A percentile compares a stretch with the other conserved stretches of the same genome.
phyloP scores from a whole-genome alignment of 306 rosid genomes.

The Medicago lupulina region DNA sequence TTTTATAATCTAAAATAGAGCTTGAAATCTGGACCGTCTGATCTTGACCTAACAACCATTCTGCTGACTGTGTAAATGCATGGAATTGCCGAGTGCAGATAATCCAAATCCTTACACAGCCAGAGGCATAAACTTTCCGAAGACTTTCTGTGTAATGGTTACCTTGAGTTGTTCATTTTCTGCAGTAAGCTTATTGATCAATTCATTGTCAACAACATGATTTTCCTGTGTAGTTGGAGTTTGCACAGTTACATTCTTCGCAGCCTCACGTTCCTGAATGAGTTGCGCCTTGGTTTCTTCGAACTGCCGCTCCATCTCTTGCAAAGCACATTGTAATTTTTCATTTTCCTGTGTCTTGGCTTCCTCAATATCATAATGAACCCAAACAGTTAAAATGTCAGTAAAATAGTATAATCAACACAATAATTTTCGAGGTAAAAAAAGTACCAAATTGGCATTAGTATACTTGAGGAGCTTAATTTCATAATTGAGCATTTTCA shows the following conservation, averaged over 20 bases:
- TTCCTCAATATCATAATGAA: slow-evolving; percentile 64
- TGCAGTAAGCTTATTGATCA: slow-evolving; percentile 37
- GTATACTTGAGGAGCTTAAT: background rate
- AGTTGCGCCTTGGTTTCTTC: slow-evolving; percentile 54
- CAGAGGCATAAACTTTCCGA: background rate
- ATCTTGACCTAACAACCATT: background rate
- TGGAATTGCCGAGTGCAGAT: background rate
- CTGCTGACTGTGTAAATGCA: background rate
- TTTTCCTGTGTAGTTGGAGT: slow-evolving; percentile 48
- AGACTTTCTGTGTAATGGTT: slow-evolving; percentile 2
- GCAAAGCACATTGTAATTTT: slow-evolving; percentile 68
- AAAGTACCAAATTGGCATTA: background rate
- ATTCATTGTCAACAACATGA: slow-evolving; percentile 41
- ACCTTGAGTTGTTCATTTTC: slow-evolving; percentile 51
- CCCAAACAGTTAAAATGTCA: slow-evolving; percentile 42
- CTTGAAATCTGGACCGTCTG: no score
- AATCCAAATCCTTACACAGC: background rate
- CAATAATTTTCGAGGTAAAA: background rate
- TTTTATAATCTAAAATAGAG: no score
- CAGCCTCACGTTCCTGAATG: slow-evolving; percentile 63
- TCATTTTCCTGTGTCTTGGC: slow-evolving; percentile 72
- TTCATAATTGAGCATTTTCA: slow-evolving; percentile 27
- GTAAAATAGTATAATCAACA: slow-evolving; percentile 7
- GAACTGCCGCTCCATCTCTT: slow-evolving; percentile 52
- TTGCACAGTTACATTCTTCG: slow-evolving; percentile 50